Conservation (phyloP, 2,329 filamentous ascomycete species). For the Paecilomyces niveus region DNA sequence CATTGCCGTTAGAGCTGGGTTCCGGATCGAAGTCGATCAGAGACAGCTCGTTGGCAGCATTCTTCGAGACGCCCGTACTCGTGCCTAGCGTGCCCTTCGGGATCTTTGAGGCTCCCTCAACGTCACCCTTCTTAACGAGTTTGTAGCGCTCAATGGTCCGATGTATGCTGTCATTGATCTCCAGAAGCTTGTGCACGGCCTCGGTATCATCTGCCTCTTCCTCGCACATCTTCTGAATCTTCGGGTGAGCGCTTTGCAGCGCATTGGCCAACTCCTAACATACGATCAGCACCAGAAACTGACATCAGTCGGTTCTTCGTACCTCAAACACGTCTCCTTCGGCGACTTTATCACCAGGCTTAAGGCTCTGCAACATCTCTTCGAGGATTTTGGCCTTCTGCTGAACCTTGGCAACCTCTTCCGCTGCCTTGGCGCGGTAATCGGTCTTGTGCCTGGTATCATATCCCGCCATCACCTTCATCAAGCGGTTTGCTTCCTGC, state of each 20-base stretch:
- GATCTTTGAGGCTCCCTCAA: conserved; percentile 75
- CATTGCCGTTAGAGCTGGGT: conserved; percentile 39
- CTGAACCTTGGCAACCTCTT: conserved; percentile 90
- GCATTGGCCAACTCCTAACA: conserved; percentile 74
- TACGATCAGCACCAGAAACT: conserved; percentile 4
- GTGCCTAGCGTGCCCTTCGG: conserved; percentile 71
- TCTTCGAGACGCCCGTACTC: conserved; percentile 57
- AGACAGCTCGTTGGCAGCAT: conserved; percentile 72
- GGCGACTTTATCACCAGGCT: conserved; percentile 69
- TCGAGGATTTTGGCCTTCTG: conserved; percentile 89
- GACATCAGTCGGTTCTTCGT: conserved; percentile 4
- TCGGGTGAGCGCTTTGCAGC: conserved; percentile 88
- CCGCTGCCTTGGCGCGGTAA: conserved; percentile 93
- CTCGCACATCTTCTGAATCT: conserved; percentile 99
- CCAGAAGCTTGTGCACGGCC: conserved; percentile 87
- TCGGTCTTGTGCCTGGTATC: conserved; percentile 94
- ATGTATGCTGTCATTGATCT: conserved; percentile 99
- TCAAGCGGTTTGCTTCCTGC: conserved; percentile 92
- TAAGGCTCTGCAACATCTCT: conserved; percentile 81
- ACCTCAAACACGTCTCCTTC: conserved; percentile 64
- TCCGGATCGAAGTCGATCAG: conserved; percentile 80
- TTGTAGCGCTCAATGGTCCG: conserved; percentile 93
- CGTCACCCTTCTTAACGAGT: conserved; percentile 89
- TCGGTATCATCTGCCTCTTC: conserved; percentile 96
- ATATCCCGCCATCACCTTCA: conserved; percentile 99